Percentiles rank a stretch among this genome's conserved stretches.
Conservation (phyloP, 78 protist species). For the Monosiga brevicollis region DNA sequence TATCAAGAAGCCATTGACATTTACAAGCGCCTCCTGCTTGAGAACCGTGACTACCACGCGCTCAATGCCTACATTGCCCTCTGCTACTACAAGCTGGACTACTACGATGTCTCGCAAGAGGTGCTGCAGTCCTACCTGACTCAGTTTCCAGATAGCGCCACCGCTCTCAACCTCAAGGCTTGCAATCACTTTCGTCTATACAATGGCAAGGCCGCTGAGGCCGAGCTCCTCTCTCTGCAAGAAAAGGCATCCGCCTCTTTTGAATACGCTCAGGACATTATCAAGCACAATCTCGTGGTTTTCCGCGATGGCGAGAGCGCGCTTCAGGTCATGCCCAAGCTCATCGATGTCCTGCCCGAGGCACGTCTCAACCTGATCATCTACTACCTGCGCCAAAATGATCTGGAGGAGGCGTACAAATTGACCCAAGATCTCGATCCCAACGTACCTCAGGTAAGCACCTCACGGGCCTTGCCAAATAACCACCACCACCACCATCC, state of each 20-base stretch:
- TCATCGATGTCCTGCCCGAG: constrained; percentile 63
- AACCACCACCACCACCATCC: too few species aligned
- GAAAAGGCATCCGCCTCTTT: constrained; percentile 9
- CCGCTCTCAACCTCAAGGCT: constrained; percentile 72
- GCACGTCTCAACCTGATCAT: constrained; percentile 74
- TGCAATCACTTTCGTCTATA: constrained; percentile 68
- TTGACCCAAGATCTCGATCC: constrained; percentile 70
- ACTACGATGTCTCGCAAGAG: constrained; percentile 68
- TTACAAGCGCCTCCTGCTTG: constrained; percentile 58
- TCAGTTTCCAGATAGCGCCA: constrained; percentile 34
- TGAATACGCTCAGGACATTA: constrained; percentile 28
- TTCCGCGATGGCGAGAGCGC: constrained; percentile 73
- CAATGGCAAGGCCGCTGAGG: constrained; percentile 72
- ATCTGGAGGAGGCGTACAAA: constrained; percentile 57
- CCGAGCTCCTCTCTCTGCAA: constrained; percentile 37
- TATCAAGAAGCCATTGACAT: constrained; percentile 69
- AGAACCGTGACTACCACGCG: constrained; percentile 44
- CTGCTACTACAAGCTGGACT: constrained; percentile 76
- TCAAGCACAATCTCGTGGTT: constrained; percentile 70
- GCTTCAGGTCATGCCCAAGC: constrained; percentile 64
- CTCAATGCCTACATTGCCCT: constrained; percentile 64
- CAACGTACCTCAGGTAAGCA: constrained; percentile 31
- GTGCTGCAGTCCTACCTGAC: constrained; percentile 32
- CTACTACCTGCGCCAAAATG: constrained; percentile 51
- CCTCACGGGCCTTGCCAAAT: background rate